Percentiles rank a stretch among this genome's conserved stretches.
phyloP scores from a whole-genome alignment of 2,329 filamentous ascomycete species.

The Sarocladium oryzae region DNA sequence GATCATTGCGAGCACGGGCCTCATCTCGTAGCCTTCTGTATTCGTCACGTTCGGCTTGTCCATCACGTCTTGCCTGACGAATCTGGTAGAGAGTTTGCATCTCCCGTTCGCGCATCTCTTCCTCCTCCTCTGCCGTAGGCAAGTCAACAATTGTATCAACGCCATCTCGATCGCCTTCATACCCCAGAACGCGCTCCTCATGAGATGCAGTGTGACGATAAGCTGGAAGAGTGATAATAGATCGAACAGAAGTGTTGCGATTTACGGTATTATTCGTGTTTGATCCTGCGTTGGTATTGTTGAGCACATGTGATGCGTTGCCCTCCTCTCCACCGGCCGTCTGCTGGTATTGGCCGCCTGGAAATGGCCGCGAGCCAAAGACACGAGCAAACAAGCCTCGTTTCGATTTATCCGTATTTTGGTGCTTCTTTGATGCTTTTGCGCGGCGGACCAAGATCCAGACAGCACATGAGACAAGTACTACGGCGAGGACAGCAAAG shows the following conservation, averaged over 20 bases:
- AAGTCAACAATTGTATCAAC: constrained; percentile 87
- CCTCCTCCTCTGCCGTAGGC: constrained; percentile 73
- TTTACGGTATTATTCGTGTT: constrained; percentile 46
- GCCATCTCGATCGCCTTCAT: constrained; percentile 85
- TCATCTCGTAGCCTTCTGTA: constrained; percentile 63
- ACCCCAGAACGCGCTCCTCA: constrained; percentile 74
- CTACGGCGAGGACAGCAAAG: background rate
- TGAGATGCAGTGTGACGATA: constrained; percentile 70
- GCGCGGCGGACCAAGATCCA: background rate
- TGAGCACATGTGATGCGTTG: background rate
- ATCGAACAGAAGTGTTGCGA: constrained; percentile 78
- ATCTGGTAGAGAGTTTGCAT: constrained; percentile 94
- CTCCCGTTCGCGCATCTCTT: constrained; percentile 72
- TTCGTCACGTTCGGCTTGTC: constrained; percentile 71
- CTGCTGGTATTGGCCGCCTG: background rate
- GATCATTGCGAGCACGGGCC: constrained; percentile 66
- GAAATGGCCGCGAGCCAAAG: background rate
- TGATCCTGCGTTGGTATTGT: constrained; percentile 10
- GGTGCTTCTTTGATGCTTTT: background rate
- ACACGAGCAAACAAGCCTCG: background rate
- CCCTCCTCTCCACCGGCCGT: constrained; percentile 2
- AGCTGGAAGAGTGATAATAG: constrained; percentile 87
- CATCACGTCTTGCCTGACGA: constrained; percentile 66
- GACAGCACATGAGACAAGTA: background rate
- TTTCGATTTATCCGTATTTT: background rate